phyloP scores from a whole-genome alignment of 495 filamentous ascomycete species.

The Penicillium dipodomyicola region DNA sequence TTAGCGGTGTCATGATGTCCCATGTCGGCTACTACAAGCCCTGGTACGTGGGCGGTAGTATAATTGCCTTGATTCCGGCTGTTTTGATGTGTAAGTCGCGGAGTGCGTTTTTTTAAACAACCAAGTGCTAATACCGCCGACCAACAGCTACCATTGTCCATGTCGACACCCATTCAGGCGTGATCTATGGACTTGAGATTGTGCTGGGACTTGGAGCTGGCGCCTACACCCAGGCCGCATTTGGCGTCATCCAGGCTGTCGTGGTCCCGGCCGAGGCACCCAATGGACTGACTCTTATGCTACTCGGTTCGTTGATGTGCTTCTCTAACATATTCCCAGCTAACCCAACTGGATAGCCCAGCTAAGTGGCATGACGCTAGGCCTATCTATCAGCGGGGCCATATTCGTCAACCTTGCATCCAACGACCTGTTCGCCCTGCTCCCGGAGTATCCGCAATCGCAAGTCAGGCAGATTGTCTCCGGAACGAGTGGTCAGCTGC shows the following conservation, averaged over 20 bases:
- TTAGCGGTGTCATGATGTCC: constrained; percentile 44
- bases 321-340: neutral
- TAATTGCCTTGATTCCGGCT: constrained; percentile 8
- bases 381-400: constrained; percentile 48
- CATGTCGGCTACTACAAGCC: constrained; percentile 53
- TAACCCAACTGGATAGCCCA: neutral
- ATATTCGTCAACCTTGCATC: constrained; percentile 54
- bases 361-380: constrained; percentile 1
- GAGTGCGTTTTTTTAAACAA: neutral
- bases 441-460: neutral
- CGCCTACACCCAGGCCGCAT: constrained; percentile 47
- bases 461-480: constrained; percentile 4
- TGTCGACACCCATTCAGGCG: constrained; percentile 27
- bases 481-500: constrained; percentile 5
- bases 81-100: constrained; percentile 15
- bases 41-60: constrained; percentile 45
- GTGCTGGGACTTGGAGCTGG: constrained; percentile 54
- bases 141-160: constrained; percentile 27
- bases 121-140: neutral
- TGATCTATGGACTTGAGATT: constrained; percentile 54
- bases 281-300: constrained; percentile 46
- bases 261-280: constrained; percentile 37
- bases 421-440: neutral
- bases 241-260: constrained; percentile 51
- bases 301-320: constrained; percentile 8